Evolutionary conservation across 2,329 filamentous ascomycete species (phyloP), one percentile per base, ranked within the genome.

Genomic region (Penicillium griseofulvum): DNA sequence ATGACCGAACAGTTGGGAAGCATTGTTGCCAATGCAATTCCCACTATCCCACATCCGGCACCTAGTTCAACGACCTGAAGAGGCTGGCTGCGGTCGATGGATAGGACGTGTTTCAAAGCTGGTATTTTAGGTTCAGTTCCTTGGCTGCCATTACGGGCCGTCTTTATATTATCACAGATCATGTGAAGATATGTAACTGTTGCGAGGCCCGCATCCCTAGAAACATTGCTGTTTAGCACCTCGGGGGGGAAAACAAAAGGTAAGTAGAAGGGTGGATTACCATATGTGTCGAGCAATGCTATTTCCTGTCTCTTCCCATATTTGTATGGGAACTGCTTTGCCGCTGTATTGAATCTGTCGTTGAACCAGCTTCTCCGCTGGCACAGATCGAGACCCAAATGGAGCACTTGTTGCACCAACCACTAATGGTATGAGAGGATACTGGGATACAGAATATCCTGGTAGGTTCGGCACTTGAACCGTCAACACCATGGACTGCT

Each of bases 281-380:
- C 87, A 90, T 46, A 89, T 78, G 73, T 90, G 87, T 39, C 86
- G 77, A 6, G 87, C 87, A 65, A 90, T 89, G 67, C 85, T 88
- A 65, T 90, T 87, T 4, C 87, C 86, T 0, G 85, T 87, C 65
- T 89, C 87, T 68, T 90, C 87, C 76, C 83, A 86, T 42, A 89
- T 81, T 33, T 71, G 70, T 10, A 86, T 63, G 14, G 29, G 26
- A 14, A 22, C 3, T 5, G 50, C 16, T 39, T 66, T 63, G 22
- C 73, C 70, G 34, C 71, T 68, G 5, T 73, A 50, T 24, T 43
- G 63, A 8, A 81, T 71, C 14, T 81, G 77, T 58, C 86, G 76
- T 63, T 86, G 79, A 1, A 87, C 79, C 14, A 83, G 71, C 59
- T 78, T 81, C 12, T 78, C 77, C 1, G 80, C 77, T 38, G 78